Evolutionary conservation across 225 moss, liverwort and hornwort species (phyloP), one percentile per base, ranked within the genome.

Genomic region (Marchantia paleacea): DNA sequence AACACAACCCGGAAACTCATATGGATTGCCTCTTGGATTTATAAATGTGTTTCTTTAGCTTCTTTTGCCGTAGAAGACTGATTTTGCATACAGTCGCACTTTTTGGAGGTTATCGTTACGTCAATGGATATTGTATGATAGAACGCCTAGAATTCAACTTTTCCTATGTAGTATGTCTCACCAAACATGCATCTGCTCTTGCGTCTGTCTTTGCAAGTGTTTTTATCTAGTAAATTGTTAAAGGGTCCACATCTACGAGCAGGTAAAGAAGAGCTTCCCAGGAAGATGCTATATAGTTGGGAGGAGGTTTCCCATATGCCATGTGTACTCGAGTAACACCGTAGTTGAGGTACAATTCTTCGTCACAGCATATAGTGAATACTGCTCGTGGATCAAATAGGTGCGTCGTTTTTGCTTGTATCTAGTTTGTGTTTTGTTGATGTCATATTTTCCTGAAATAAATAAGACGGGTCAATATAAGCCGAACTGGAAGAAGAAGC

Each of bases 251-350:
- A 0, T 22, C 47, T 82, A 31, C 39, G 55, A 48, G 55, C 89
- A 99, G 97, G 94, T 99, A 53, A 91, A 92, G 80, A 88, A 84
- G 75, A 90, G 84, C 73, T 99, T 99, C 69, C 84, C 85, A 49
- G 95, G 95, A 24, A 90, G 87, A 77, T 88, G 92, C 88, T 89
- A 87, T 65, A 95, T 99, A 81, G 95, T 99, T 74, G 99, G 99
- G 51, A 92, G 88, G 83, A 89, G 95, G 61, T 95, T 99, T 81
- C 99, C 99, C 7, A 90, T 99, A 53, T 99, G 99, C 81, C 95
- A 94, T 75, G 95, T 99, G 73, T 76, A 89, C 55, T 91, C 91
- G 64, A 16, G 91, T 75, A 88, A 89, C 71, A 86, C 91, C 65
- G 67, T 85, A 31, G 87, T 91, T 87, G 97, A 97, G 97, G 97